These are phyloP conservation scores for Suillus spraguei DNA, from an alignment of 768 basidiomycete genomes.

Conservation along the genomic window DNA sequence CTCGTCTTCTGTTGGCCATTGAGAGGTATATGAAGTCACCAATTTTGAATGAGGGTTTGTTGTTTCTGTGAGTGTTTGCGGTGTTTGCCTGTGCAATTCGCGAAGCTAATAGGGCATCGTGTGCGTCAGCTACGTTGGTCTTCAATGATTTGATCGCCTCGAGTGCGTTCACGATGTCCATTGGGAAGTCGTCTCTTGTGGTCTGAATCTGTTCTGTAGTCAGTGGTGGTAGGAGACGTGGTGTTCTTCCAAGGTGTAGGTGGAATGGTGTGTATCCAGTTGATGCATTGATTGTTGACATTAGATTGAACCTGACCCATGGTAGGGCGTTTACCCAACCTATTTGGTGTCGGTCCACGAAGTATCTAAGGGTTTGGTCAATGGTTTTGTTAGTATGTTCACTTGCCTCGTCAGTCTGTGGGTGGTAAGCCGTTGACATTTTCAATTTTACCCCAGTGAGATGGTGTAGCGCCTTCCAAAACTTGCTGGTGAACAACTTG, in stretches of 20 bases:
- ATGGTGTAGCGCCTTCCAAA: slow-evolving; percentile 26
- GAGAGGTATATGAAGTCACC: slow-evolving; percentile 2
- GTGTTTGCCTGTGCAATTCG: slow-evolving; percentile 27
- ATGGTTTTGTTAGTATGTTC: slow-evolving; percentile 37
- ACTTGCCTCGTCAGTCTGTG: slow-evolving; percentile 38
- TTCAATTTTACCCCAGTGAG: slow-evolving; percentile 18
- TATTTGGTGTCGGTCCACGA: slow-evolving; percentile 25
- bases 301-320: slow-evolving; percentile 32
- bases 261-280: slow-evolving; percentile 27
- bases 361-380: slow-evolving; percentile 27
- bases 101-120: slow-evolving; percentile 36
- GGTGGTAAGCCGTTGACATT: slow-evolving; percentile 34
- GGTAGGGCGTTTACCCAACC: slow-evolving; percentile 36
- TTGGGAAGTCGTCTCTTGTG: too few relatives aligned
- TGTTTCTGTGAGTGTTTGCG: slow-evolving; percentile 6
- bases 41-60: neutral
- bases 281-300: slow-evolving; percentile 33
- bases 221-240: too few relatives aligned
- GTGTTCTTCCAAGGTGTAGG: neutral
- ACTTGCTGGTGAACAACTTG: slow-evolving; percentile 25
- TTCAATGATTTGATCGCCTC: too few relatives aligned
- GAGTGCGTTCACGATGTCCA: too few relatives aligned
- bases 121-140: slow-evolving; percentile 28
- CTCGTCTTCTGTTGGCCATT: slow-evolving; percentile 1
- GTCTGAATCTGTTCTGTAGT: too few relatives aligned